phyloP scores from a whole-genome alignment of 345 rosid species.

The Brassica cretica region DNA sequence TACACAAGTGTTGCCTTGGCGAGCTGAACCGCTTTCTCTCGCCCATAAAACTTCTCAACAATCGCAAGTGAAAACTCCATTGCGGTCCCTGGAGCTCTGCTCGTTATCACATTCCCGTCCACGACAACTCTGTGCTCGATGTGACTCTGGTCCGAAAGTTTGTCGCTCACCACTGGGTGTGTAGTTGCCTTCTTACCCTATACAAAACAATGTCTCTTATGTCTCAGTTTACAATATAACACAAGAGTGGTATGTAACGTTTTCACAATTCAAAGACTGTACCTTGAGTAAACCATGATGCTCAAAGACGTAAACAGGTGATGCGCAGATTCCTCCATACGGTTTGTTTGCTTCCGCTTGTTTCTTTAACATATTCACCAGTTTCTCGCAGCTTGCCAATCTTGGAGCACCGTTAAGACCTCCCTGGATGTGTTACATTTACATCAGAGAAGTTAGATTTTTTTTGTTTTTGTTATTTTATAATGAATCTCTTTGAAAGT shows the following conservation, averaged over 20 bases:
- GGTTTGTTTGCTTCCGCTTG: constrained; percentile 73
- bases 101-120: constrained; percentile 89
- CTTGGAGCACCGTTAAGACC: constrained; percentile 85
- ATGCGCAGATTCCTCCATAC: constrained; percentile 91
- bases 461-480: not conserved
- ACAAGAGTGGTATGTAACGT: not conserved
- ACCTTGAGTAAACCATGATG: constrained; percentile 91
- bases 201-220: constrained; percentile 11
- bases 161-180: constrained; percentile 66
- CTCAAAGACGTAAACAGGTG: constrained; percentile 85
- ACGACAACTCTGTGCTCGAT: constrained; percentile 75
- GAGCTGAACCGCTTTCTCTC: constrained; percentile 67
- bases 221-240: constrained; percentile 8
- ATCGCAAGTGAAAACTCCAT: constrained; percentile 89
- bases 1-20: constrained; percentile 67
- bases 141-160: constrained; percentile 76
- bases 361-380: constrained; percentile 74
- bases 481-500: not conserved
- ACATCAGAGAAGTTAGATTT: constrained; percentile 9
- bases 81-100: constrained; percentile 92
- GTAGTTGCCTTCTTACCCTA: constrained; percentile 97
- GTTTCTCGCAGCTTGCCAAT: constrained; percentile 70
- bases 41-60: constrained; percentile 82
- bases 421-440: constrained; percentile 52
- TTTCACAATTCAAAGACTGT: not conserved